Evolutionary conservation across 352 stramenopile species (phyloP).

Genomic region (Globisporangium radiosum): DNA sequence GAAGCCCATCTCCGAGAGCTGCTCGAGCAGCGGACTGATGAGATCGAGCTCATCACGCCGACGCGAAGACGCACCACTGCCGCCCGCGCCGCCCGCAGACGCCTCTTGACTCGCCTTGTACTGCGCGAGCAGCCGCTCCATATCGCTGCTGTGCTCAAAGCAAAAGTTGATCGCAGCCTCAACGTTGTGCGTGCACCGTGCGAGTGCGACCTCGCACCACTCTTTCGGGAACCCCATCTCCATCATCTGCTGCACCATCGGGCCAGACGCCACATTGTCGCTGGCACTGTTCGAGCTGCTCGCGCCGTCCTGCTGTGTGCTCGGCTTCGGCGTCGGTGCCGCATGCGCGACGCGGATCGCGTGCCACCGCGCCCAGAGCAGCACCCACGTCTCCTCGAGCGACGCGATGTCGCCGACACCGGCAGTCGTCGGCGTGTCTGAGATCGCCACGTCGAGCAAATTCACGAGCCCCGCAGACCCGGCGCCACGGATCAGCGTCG

Average conservation of each 20-base stretch:
- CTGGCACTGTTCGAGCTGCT: constrained; percentile 16
- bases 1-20: constrained; percentile 91
- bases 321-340: constrained; percentile 22
- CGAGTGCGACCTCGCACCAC: constrained; percentile 87
- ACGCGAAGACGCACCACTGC: constrained; percentile 17
- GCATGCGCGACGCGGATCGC: constrained; percentile 44
- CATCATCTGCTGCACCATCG: constrained; percentile 90
- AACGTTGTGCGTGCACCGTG: constrained; percentile 83
- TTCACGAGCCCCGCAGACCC: constrained; percentile 50
- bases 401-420: constrained; percentile 66
- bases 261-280: constrained; percentile 30
- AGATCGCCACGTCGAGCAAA: constrained; percentile 61
- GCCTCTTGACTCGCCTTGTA: constrained; percentile 57
- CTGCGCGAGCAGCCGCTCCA: constrained; percentile 82
- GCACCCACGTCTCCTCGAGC: constrained; percentile 73
- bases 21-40: constrained; percentile 73
- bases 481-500: constrained; percentile 57
- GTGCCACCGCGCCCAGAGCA: constrained; percentile 76
- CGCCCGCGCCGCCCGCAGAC: background rate
- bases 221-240: constrained; percentile 91
- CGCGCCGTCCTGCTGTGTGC: constrained; percentile 16
- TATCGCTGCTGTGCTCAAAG: constrained; percentile 89
- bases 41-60: constrained; percentile 49
- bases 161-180: constrained; percentile 91
- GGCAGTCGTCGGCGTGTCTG: constrained; percentile 59